Evolutionary conservation across 352 stramenopile species (phyloP).

Genomic region (Pythium chondricola): DNA sequence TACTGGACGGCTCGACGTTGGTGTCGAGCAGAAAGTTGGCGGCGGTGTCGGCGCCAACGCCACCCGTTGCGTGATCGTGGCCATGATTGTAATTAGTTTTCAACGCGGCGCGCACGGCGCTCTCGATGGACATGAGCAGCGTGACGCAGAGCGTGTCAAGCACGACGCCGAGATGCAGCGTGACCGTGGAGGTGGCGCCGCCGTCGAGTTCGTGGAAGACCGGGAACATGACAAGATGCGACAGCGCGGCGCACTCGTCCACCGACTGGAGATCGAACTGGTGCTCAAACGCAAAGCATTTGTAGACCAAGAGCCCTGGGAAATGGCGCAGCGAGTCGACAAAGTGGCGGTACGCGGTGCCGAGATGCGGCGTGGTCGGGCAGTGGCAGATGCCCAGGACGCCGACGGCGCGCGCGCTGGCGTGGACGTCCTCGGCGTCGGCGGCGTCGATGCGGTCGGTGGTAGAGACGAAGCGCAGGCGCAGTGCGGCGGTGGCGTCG

Average conservation of each 20-base stretch:
- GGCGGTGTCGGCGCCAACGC: constrained; percentile 13
- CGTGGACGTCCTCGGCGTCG: constrained; percentile 74
- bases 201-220: constrained; percentile 50
- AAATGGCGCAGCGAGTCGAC: constrained; percentile 58
- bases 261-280: constrained; percentile 53
- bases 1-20: constrained; percentile 51
- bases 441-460: constrained; percentile 43
- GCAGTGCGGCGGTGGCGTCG: constrained; percentile 37
- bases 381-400: constrained; percentile 81
- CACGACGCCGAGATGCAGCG: constrained; percentile 72
- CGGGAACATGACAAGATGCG: constrained; percentile 80
- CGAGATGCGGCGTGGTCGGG: constrained; percentile 49
- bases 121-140: constrained; percentile 79
- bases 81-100: constrained; percentile 26
- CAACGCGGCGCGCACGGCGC: constrained; percentile 56
- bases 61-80: constrained; percentile 3
- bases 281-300: constrained; percentile 83
- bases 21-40: constrained; percentile 63
- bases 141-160: constrained; percentile 78
- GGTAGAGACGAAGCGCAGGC: constrained; percentile 70
- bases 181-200: constrained; percentile 53
- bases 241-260: constrained; percentile 47
- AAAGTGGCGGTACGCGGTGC: constrained; percentile 60
- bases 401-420: constrained; percentile 57
- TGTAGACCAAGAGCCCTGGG: constrained; percentile 61